Evolutionary conservation across 129 eudicot species (phyloP), one percentile per base, ranked within the genome.

Genomic region (Artemisia argyi): DNA sequence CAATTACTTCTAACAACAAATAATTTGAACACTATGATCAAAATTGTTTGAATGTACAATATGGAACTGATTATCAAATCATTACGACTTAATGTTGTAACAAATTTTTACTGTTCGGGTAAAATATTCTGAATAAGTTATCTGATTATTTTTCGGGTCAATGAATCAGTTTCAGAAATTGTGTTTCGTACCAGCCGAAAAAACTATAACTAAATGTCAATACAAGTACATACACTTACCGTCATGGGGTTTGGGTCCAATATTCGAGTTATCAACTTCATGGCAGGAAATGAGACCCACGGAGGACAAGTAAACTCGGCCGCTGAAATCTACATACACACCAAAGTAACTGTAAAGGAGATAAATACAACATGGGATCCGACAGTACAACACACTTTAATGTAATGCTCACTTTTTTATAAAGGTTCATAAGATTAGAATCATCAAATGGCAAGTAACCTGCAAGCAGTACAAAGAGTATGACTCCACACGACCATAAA

Each of bases 391-490:
- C 20, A 26, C 22, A 69, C 64, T 19, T 49, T 56, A 67, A 10
- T 67, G 68, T 60, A 70, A 73, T 56, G 83, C 96, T 88, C 86
- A 94, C 98, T 84, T 94, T 94, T 87, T 88, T 90, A 83, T 94
- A 94, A 10, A 94, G 96, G 88, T 86, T 88, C 84, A 86, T 78
- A 82, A 94, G 91, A 90, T 94, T 90, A 79, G 96, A 90, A 82
- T 94, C 98, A 85, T 94, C 98, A 75, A 94, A 94, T 78, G 98
- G 98, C 96, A 94, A 88, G 96, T 94, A 94, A 83, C 98, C 98
- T 82, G 98, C 97, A 78, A 94, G 91, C 85, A 94, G 72, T 55
- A 94, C 98, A 84, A 94, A 94, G 65, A 94, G 91, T 74, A 94
- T 94, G 79, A 94, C 98, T 76, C 98, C 98, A 78, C 98, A 94